These are phyloP conservation scores for Cyamopsis tetragonoloba DNA, from an alignment of 306 rosid species.

Conservation along the genomic window DNA sequence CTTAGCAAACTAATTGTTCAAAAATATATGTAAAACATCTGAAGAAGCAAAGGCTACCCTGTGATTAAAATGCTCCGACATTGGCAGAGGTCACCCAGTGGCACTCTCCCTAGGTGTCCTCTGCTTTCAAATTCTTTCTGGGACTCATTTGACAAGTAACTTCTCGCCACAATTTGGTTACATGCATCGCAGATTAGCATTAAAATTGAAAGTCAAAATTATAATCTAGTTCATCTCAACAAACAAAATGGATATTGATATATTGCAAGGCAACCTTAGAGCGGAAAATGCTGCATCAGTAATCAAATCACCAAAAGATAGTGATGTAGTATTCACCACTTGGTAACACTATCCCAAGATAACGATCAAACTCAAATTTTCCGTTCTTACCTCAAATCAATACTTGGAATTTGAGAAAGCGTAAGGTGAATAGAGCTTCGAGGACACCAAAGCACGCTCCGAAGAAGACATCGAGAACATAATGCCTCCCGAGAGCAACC, in stretches of 20 bases:
- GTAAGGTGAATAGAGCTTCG: slow-evolving; percentile 56
- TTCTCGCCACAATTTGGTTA: not conserved
- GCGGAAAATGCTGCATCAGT: not conserved
- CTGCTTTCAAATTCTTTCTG: not conserved
- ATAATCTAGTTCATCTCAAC: not conserved
- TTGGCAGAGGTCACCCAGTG: not conserved
- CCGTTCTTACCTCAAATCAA: slow-evolving; percentile 33
- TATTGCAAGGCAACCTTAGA: not conserved
- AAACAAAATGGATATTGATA: not conserved
- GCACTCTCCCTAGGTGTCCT: not conserved
- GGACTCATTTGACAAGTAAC: not conserved
- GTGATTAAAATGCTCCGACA: not conserved
- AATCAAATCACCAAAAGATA: not conserved
- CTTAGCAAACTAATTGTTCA: not conserved
- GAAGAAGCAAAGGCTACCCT: not conserved
- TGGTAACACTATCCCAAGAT: not conserved
- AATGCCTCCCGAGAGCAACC: slow-evolving; percentile 71
- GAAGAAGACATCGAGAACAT: slow-evolving; percentile 39
- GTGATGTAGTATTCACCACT: not conserved
- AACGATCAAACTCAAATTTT: not conserved
- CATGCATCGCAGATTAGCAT: not conserved
- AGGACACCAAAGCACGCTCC: slow-evolving; percentile 57
- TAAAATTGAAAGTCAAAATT: not conserved
- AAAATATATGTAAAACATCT: not conserved
- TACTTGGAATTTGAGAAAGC: slow-evolving; percentile 31